Conservation (phyloP, 192 early-diverging fungal species). For the Piromyces finnis region DNA sequence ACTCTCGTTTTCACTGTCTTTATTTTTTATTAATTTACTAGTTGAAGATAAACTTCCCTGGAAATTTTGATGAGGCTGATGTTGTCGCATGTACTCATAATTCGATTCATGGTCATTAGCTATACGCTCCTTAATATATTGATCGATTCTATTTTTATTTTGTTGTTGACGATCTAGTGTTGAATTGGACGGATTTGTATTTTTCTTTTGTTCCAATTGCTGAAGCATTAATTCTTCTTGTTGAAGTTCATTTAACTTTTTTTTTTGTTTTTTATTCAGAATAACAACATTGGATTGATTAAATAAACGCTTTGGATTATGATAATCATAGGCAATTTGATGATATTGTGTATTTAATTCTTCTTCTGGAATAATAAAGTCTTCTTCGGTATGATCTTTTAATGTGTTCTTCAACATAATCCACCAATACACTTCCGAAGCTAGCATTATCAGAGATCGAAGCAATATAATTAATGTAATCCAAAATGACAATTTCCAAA, state of each 20-base stretch:
- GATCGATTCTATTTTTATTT: not conserved
- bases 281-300: not conserved
- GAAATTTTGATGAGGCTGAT: not conserved
- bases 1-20: not conserved
- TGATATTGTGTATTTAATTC: not conserved
- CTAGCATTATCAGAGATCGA: not conserved
- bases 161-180: not conserved
- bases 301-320: not conserved
- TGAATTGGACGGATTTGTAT: not conserved
- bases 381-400: not conserved
- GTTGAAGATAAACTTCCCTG: too few species aligned
- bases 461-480: not conserved
- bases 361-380: not conserved
- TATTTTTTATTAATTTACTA: not conserved
- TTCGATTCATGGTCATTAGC: not conserved
- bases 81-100: not conserved
- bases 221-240: not conserved
- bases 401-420: not conserved
- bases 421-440: not conserved
- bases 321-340: not conserved
- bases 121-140: not conserved
- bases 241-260: not conserved
- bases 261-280: not conserved
- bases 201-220: too few species aligned
- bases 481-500: not conserved